These are phyloP conservation scores for Naganishia randhawae DNA, from an alignment of 768 basidiomycete species.

Conservation along the genomic window DNA sequence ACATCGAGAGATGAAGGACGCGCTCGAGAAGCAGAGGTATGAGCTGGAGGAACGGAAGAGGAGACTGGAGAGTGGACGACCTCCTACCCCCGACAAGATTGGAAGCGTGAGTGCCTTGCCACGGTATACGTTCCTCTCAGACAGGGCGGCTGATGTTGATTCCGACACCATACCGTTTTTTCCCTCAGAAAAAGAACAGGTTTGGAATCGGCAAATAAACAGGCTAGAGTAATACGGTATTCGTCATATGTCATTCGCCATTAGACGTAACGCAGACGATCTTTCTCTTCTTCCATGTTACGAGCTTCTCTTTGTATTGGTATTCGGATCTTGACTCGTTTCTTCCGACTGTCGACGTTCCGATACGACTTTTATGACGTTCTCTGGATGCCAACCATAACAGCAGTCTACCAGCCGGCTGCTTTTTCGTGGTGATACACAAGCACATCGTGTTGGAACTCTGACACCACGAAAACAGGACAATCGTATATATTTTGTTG, in stretches of 20 bases:
- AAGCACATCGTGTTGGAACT: neutral
- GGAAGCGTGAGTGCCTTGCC: constrained; percentile 24
- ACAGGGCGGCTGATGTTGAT: too few species aligned
- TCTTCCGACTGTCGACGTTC: neutral
- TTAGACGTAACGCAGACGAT: too few species aligned
- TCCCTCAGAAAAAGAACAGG: constrained; percentile 27
- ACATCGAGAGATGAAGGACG: constrained; percentile 99
- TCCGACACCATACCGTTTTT: too few species aligned
- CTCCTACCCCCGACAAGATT: constrained; percentile 86
- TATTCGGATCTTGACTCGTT: neutral
- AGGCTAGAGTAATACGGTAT: neutral
- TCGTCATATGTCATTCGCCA: too few species aligned
- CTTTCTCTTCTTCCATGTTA: neutral
- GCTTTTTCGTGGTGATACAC: neutral
- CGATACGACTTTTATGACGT: constrained; percentile 4
- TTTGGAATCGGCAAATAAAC: constrained; percentile 27
- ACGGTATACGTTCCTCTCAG: too few species aligned
- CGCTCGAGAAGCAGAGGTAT: constrained; percentile 87
- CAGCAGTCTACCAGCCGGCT: neutral
- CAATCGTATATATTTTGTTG: neutral
- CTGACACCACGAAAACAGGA: neutral
- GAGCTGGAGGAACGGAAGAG: constrained; percentile 99
- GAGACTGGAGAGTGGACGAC: constrained; percentile 87
- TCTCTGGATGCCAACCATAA: neutral
- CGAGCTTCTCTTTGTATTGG: neutral